phyloP scores from a whole-genome alignment of 2,329 filamentous ascomycete genomes.

The Microsporum ferrugineum region DNA sequence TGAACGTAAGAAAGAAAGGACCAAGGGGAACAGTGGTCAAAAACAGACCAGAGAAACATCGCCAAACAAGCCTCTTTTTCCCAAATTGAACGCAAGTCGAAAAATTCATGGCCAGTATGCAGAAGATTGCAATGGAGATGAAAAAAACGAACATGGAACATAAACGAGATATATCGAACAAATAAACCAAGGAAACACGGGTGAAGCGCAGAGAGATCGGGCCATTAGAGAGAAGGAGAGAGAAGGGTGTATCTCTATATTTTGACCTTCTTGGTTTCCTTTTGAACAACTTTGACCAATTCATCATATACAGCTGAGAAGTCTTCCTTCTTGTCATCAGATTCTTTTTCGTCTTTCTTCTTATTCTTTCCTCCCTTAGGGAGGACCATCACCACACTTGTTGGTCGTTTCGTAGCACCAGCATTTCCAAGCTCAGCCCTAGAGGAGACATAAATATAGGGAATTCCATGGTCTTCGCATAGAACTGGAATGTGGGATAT shows the following conservation, averaged over 20 bases:
- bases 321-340: conserved; percentile 35
- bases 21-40: not conserved
- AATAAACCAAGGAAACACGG: not conserved
- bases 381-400: conserved; percentile 80
- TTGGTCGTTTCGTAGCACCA: conserved; percentile 89
- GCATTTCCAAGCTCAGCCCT: conserved; percentile 89
- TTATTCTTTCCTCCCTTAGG: conserved; percentile 41
- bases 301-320: conserved; percentile 46
- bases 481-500: conserved; percentile 96
- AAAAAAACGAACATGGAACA: conserved; percentile 2
- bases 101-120: not conserved
- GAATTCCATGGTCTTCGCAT: conserved; percentile 95
- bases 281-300: conserved; percentile 47
- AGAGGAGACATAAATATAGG: conserved; percentile 88
- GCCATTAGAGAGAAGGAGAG: not conserved
- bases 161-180: not conserved
- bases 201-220: not conserved
- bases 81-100: not conserved
- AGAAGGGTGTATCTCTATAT: conserved; percentile 28
- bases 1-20: not conserved
- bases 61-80: conserved; percentile 11
- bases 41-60: not conserved
- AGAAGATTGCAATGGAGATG: conserved; percentile 15
- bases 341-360: conserved; percentile 40
- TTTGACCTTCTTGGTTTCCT: conserved; percentile 47